Percentiles rank a stretch among this genome's conserved stretches.
These are phyloP conservation scores for Leccinum truebloodii DNA, from an alignment of 768 basidiomycete species.

Conservation along the genomic window DNA sequence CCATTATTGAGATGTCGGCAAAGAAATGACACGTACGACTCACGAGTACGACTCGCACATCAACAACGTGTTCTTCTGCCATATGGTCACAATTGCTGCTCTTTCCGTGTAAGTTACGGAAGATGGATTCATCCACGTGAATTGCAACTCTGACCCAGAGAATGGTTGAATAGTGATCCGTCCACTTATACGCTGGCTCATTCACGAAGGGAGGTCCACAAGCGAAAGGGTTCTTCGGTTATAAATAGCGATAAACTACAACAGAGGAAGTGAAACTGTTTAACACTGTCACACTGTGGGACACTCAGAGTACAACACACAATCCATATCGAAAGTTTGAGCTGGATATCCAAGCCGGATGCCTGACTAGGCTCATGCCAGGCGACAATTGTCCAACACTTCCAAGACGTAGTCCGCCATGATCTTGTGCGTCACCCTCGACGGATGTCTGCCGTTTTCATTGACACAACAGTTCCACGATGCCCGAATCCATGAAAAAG, in stretches of 20 bases:
- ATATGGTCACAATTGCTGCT: too few species aligned
- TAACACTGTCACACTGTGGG: not conserved
- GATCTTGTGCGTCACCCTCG: conserved; percentile 48
- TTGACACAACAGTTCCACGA: not conserved
- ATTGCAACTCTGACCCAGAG: too few species aligned
- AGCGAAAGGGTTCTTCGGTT: not conserved
- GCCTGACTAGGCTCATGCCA: conserved; percentile 1
- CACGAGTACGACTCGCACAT: too few species aligned
- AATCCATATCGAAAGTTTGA: not conserved
- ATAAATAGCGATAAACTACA: not conserved
- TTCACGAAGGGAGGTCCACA: too few species aligned
- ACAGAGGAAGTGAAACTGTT: not conserved
- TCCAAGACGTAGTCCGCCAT: conserved; percentile 54
- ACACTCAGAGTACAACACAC: not conserved
- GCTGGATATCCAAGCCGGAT: not conserved
- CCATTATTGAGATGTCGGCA: not conserved
- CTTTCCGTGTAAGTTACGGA: too few species aligned
- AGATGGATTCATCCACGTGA: too few species aligned
- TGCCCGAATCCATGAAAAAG: not conserved
- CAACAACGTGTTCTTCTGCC: too few species aligned
- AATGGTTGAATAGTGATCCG: too few species aligned
- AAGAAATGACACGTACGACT: too few species aligned
- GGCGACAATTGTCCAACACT: conserved; percentile 38
- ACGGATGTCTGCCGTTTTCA: conserved; percentile 43
- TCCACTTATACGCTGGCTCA: too few species aligned